These are phyloP conservation scores for Lachancea lanzarotensis DNA, from an alignment of 805 yeast genomes.

Conservation along the genomic window DNA sequence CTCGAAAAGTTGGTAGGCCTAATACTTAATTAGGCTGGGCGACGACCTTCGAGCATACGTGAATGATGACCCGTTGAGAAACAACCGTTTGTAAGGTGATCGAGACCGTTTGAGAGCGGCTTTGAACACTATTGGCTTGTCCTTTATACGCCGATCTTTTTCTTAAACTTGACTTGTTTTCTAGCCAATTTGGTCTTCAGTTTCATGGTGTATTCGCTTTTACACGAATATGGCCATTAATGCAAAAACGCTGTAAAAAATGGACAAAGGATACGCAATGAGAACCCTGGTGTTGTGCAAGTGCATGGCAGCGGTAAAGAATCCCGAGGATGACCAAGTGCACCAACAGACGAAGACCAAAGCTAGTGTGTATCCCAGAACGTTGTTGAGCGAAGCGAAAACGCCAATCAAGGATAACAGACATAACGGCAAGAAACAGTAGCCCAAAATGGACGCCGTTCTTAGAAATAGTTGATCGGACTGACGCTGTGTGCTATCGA, in stretches of 20 bases:
- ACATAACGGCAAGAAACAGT: constrained; percentile 87
- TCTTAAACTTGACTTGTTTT: neutral
- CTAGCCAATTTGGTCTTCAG: neutral
- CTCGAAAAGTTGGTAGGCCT: too few species aligned
- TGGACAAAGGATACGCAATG: constrained; percentile 86
- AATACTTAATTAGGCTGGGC: too few species aligned
- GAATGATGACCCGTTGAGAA: too few species aligned
- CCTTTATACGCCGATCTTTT: neutral
- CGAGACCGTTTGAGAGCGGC: too few species aligned
- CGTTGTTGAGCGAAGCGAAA: constrained; percentile 68
- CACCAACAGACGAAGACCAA: constrained; percentile 77
- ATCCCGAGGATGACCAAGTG: constrained; percentile 87
- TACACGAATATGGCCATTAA: constrained; percentile 84
- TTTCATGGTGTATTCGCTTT: neutral
- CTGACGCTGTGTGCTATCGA: constrained; percentile 30
- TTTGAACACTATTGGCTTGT: neutral
- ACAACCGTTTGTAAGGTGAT: too few species aligned
- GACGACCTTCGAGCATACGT: too few species aligned
- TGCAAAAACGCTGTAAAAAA: constrained; percentile 91
- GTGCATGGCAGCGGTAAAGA: constrained; percentile 78
- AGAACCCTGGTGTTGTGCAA: constrained; percentile 80
- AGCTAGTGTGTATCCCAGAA: constrained; percentile 65
- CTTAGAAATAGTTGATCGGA: constrained; percentile 41
- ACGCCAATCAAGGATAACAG: constrained; percentile 50
- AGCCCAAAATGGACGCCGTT: constrained; percentile 89